phyloP scores from a whole-genome alignment of 306 rosid species.

The Vicia faba region DNA sequence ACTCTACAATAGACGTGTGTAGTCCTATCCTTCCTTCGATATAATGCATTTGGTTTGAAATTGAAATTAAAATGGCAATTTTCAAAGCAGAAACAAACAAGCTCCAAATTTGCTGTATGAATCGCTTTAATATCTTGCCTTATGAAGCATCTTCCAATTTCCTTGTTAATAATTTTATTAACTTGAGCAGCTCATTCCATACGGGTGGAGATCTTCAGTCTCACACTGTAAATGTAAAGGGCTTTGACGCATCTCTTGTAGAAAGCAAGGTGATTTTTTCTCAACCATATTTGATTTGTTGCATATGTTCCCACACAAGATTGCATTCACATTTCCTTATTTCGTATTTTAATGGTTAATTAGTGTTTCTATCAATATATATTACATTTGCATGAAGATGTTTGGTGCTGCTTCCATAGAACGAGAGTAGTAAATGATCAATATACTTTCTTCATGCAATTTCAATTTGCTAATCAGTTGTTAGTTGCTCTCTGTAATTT shows the following conservation, averaged over 20 bases:
- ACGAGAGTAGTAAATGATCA: constrained; percentile 43
- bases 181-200: constrained; percentile 51
- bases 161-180: constrained; percentile 32
- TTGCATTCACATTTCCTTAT: neutral
- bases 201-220: constrained; percentile 43
- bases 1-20: neutral
- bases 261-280: constrained; percentile 58
- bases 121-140: constrained; percentile 13
- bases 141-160: neutral
- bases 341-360: constrained; percentile 14
- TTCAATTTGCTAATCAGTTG: neutral
- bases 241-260: constrained; percentile 53
- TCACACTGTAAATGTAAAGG: constrained; percentile 51
- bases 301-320: neutral
- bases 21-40: neutral
- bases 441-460: constrained; percentile 2
- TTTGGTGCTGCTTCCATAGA: constrained; percentile 45
- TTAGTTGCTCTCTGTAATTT: constrained; percentile 18
- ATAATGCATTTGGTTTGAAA: neutral
- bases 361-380: neutral
- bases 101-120: neutral
- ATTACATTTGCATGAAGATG: constrained; percentile 44
- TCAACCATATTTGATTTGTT: constrained; percentile 8
- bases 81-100: constrained; percentile 3
- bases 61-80: constrained; percentile 16